Evolutionary conservation across 1,284 basidiomycete genomes (phyloP), one percentile per base, ranked within the genome.

Genomic region (Puccinia hordei): DNA sequence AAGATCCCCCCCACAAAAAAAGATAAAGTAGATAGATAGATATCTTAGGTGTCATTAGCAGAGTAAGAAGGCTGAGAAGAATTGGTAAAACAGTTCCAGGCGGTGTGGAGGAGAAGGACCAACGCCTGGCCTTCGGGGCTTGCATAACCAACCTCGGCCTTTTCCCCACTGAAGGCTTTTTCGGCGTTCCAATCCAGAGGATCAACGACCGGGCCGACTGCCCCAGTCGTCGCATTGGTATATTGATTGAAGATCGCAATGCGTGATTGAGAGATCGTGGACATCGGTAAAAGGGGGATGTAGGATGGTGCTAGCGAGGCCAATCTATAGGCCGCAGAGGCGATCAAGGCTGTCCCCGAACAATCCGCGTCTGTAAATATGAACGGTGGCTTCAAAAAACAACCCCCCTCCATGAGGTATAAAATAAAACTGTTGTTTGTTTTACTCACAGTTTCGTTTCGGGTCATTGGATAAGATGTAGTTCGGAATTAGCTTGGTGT

Each of bases 271-370:
- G 92, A 88, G 13, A 87, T 87, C 24, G 85, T 85, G 83, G 92
- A 90, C 0, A 92, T 92, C 13, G 86, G 83, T 0, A 89, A 87
- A n/a, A 91, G 83, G 83, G 89, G 86, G 1, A 86, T 87, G 81
- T 89, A 87, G 6, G 88, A 87, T 30, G 87, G 86, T 57, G 87
- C 85, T 27, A 92, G 84, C 0, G 90, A 85, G 0, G 90, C 89
- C 69, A 91, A 87, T 9, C 91, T 89, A 85, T 93, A 93, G 4
- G 92, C 92, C 0, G 91, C 90, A 77, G 90, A 88, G 0, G 93
- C 92, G 74, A 95, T 87, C 49, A 96, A 88, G 0, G 93, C 90
- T 0, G 92, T 90, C 19, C 83, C 83, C 24, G 74, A 15, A n/a
- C 59, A 65, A 2, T 76, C 74, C 24, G 38, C n/a, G 51, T 66